These are phyloP conservation scores for Diddensiella santjacobensis DNA, from an alignment of 805 yeast species.

Conservation along the genomic window DNA sequence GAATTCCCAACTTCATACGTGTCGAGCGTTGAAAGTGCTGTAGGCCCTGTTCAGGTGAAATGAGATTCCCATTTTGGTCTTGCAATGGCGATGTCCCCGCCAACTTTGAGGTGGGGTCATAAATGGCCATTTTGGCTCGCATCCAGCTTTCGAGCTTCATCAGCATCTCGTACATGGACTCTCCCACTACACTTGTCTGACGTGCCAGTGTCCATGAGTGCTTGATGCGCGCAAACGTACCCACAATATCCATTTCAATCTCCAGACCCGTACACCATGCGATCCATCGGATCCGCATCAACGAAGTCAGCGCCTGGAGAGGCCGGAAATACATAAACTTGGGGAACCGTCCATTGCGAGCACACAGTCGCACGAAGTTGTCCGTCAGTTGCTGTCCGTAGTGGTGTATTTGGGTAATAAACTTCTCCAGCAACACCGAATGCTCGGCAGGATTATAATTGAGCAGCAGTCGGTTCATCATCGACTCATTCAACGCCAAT, in stretches of 20 bases:
- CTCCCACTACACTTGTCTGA: constrained; percentile 2
- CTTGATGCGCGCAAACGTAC: constrained; percentile 22
- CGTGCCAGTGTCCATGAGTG: neutral
- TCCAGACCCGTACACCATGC: constrained; percentile 20
- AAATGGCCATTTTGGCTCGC: constrained; percentile 3
- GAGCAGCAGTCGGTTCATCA: constrained; percentile 8
- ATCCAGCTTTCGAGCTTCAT: constrained; percentile 14
- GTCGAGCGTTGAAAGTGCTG: neutral
- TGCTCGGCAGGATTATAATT: neutral
- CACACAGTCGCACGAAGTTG: constrained; percentile 9
- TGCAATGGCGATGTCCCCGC: neutral
- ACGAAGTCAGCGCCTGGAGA: constrained; percentile 19
- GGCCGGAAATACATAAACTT: constrained; percentile 23
- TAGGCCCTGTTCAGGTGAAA: neutral
- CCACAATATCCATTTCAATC: constrained; percentile 28
- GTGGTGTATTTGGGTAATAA: constrained; percentile 8
- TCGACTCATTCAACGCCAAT: constrained; percentile 10
- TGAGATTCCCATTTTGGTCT: neutral
- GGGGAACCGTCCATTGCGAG: constrained; percentile 13
- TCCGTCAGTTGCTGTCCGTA: constrained; percentile 9
- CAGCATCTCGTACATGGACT: constrained; percentile 1
- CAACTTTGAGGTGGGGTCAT: neutral
- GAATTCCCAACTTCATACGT: neutral
- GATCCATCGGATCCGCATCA: constrained; percentile 18
- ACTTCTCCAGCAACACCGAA: constrained; percentile 1